Conservation (phyloP, 106 monocot species). For the Dendrobium nobile region DNA sequence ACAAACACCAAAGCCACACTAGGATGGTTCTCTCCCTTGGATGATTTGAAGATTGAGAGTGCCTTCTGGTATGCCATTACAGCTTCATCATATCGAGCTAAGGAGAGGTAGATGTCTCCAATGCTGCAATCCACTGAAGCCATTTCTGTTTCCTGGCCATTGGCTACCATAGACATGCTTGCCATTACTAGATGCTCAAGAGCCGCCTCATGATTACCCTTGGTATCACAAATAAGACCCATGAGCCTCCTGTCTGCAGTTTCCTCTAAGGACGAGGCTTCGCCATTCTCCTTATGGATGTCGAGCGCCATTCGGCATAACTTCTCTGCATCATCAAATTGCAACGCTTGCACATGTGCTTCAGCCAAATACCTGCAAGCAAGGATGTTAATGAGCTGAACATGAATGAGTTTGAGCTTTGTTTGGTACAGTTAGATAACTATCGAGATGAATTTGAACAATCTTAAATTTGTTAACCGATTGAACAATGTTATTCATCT, state of each 20-base stretch:
- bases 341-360: constrained; percentile 60
- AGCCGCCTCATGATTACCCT: constrained; percentile 51
- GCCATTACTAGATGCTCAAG: constrained; percentile 65
- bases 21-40: constrained; percentile 69
- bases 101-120: constrained; percentile 55
- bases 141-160: constrained; percentile 59
- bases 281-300: constrained; percentile 44
- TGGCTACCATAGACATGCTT: constrained; percentile 61
- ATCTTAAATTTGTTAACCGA: neutral
- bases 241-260: constrained; percentile 58
- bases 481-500: neutral
- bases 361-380: constrained; percentile 65
- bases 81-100: constrained; percentile 64
- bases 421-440: too few relatives aligned
- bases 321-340: constrained; percentile 59
- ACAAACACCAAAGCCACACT: constrained; percentile 54
- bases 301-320: constrained; percentile 55
- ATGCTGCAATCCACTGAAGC: constrained; percentile 63
- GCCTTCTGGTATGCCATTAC: constrained; percentile 68
- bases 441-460: neutral
- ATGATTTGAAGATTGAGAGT: constrained; percentile 43
- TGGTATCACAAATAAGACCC: constrained; percentile 68
- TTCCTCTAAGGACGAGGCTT: constrained; percentile 49
- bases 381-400: neutral
- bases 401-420: neutral